Base-by-base conservation (phyloP, 768 basidiomycete genomes). In the Exsudoporus frostii region DNA sequence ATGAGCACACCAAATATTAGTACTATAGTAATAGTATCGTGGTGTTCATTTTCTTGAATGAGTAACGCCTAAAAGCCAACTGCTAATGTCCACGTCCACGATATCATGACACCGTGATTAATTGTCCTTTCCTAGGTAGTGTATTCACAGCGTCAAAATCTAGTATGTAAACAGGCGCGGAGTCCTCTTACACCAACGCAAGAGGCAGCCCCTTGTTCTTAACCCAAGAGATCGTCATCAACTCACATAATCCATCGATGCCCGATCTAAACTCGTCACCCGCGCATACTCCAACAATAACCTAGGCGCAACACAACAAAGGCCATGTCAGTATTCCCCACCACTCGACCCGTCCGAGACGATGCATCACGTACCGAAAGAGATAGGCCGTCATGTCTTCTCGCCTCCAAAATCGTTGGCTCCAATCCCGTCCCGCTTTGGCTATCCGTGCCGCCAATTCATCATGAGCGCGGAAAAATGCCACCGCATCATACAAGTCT, bases 401-500 rank as follows among this genome's bases (percentile, higher is more conserved):
- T 53, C 66, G 73, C 41, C 84, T 73, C 85, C 84, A 88, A 65
- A 75, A 82, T 4, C 51, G 65, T 51, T 70, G 61, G 51, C 80
- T 83, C 85, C 85, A 88, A 27, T 74, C 68, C 33, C 76, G 71
- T 0, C 88, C 85, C 1, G 77, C 74, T 3, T 65, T 51, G 0
- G 84, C 88, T 33, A 89, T 86, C 49, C 73, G 77, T 39, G 64
- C 63, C 1, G 79, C 86, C 40, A 86, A 61, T 1, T 73, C 77
- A 48, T 90, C 86, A 56, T 89, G 86, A 0, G 74, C 81, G 0
- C 82, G 79, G 71, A 90, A 90, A 73, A 92, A 92, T 1, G 83
- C 69, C 42, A 88, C 74, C 4, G 82, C 73, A 58, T 91, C 90
- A 64, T 87, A 79, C 4, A 91, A 66, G 66, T 90, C 87, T 0